phyloP scores from a whole-genome alignment of 73 alveolate species.

The Symbiodinium natans region DNA sequence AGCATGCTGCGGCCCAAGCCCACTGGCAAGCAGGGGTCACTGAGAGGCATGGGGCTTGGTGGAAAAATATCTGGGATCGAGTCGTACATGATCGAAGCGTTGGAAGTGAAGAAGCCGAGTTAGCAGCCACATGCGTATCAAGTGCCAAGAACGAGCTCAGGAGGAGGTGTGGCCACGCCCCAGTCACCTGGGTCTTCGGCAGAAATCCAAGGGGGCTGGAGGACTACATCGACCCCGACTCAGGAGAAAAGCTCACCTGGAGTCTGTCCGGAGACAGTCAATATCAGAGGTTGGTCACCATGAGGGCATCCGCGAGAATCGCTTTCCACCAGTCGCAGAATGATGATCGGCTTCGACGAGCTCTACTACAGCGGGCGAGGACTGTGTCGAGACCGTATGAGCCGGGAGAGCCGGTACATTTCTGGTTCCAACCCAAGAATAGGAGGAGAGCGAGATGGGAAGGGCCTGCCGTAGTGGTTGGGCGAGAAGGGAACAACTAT shows the following conservation, averaged over 20 bases:
- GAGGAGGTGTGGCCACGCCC: slow-evolving; percentile 11
- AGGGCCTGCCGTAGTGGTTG: not conserved
- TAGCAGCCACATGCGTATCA: not conserved
- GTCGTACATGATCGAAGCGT: not conserved
- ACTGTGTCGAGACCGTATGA: not conserved
- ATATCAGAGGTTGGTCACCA: not conserved
- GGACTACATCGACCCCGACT: not conserved
- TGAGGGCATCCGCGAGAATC: not conserved
- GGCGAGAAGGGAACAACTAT: not conserved
- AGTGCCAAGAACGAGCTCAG: slow-evolving; percentile 26
- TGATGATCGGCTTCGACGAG: not conserved
- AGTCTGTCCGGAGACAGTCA: not conserved
- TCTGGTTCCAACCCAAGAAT: not conserved
- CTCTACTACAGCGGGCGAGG: not conserved
- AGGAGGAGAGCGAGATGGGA: not conserved
- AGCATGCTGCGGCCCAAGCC: not conserved
- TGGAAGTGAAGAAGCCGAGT: not conserved
- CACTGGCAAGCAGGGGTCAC: not conserved
- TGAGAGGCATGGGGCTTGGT: no score
- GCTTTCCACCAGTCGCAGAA: not conserved
- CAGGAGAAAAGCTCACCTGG: not conserved
- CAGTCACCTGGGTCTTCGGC: slow-evolving; percentile 17
- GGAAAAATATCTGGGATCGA: not conserved
- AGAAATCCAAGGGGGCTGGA: not conserved
- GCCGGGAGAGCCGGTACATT: not conserved